A percentile compares a stretch with the other conserved stretches of the same genome.
Conservation (phyloP, 1,284 basidiomycete species). For the Cutaneotrichosporon spelunceum region DNA sequence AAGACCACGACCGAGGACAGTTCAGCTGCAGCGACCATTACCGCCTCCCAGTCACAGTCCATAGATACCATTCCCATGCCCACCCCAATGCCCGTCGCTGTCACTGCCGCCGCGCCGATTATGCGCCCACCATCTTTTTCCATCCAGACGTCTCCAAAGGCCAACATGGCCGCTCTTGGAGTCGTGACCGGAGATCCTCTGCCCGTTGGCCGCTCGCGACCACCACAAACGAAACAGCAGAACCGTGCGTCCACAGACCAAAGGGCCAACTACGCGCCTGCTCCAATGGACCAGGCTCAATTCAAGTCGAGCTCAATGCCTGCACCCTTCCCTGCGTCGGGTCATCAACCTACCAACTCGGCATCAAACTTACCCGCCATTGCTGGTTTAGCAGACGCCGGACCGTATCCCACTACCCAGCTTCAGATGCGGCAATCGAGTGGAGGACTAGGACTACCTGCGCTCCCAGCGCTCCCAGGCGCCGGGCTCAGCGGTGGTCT, state of each 20-base stretch:
- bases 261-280: not conserved
- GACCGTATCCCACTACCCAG: conserved; percentile 36
- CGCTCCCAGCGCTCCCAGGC: conserved; percentile 1
- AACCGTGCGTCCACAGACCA: conserved; percentile 4
- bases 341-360: conserved; percentile 36
- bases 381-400: conserved; percentile 43
- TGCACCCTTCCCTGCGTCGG: conserved; percentile 11
- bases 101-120: not conserved
- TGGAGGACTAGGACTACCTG: not conserved
- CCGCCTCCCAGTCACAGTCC: conserved; percentile 7
- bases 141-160: conserved; percentile 13
- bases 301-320: conserved; percentile 10
- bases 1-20: conserved; percentile 7
- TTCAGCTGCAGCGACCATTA: not conserved
- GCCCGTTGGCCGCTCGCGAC: not conserved
- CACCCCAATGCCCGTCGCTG: conserved; percentile 13
- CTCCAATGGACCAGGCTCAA: conserved; percentile 3
- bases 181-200: conserved; percentile 2
- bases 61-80: conserved; percentile 17
- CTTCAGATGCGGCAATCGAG: not conserved
- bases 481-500: conserved; percentile 6
- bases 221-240: conserved; percentile 5
- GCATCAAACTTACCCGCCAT: conserved; percentile 43
- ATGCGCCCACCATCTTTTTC: not conserved
- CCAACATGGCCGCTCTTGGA: conserved; percentile 9